Base-by-base conservation (phyloP, 495 filamentous ascomycete species). In the Parathielavia hyrcaniae region DNA sequence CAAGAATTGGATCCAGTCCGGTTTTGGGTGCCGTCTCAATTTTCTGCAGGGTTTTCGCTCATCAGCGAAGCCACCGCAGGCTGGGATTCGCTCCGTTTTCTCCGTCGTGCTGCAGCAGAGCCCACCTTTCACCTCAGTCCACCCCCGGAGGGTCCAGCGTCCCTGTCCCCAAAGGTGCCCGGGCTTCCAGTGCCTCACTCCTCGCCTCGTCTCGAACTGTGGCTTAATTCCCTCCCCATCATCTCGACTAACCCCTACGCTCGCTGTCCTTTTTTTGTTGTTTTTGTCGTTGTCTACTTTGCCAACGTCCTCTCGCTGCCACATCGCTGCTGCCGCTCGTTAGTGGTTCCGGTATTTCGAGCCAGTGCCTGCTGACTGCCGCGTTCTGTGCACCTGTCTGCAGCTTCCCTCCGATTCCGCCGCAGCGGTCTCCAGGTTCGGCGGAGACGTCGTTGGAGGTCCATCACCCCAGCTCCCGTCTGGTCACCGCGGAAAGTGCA, bases 261-360 rank as follows among this genome's bases (percentile, higher is more conserved):
- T 61, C 59, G 59, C 59, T 61, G 59, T 40, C 2, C 16, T 22
- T 41, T 43, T 56, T 50, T 50, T 14, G 14, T 22, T 39, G 43
- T 50, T 35, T 47, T 53, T 48, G 22, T 19, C 40, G 26, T 22
- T 22, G n/a, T 54, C 41, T 1, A 19, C 8, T 12, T 23, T 26
- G 17, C 11, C 43, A 38, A 23, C 45, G 36, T 57, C 53, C 51
- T 7, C 16, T 45, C 56, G 47, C 30, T 52, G 51, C 55, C 59
- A 52, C 56, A 50, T 55, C 61, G 59, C 36, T 48, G 53, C 60
- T 50, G 35, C 50, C 50, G 16, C 48, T 59, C 53, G 59, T 44
- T 61, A 51, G 19, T 38, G n/a, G n/a, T n/a, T n/a, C n/a, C n/a
- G n/a, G n/a, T n/a, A 26, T 34, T 20, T 0, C 11, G 40, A 2